These are phyloP conservation scores for Misopates orontium DNA, from an alignment of 257 asterid genomes.

Conservation along the genomic window DNA sequence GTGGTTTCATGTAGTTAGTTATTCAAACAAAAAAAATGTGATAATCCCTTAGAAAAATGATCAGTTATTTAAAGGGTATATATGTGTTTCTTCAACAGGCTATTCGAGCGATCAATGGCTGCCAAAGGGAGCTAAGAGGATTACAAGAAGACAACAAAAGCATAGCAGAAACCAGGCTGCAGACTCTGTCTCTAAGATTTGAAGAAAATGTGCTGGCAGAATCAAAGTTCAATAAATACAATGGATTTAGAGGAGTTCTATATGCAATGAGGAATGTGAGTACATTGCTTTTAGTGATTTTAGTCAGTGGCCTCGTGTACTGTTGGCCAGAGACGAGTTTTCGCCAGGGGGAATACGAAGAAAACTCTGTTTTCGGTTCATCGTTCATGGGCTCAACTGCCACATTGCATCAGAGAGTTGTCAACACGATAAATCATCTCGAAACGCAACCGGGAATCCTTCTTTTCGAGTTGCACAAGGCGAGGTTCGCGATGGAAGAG, in stretches of 20 bases:
- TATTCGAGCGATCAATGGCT: conserved; percentile 53
- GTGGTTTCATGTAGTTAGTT: too few species aligned
- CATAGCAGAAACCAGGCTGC: conserved; percentile 56
- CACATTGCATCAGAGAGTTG: conserved; percentile 57
- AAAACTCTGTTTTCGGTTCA: conserved; percentile 37
- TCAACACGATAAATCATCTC: conserved; percentile 33
- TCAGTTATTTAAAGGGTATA: not conserved
- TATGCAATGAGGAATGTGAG: conserved; percentile 69
- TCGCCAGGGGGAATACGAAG: conserved; percentile 38
- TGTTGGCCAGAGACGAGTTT: conserved; percentile 67
- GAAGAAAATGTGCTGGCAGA: conserved; percentile 48
- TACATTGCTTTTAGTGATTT: conserved; percentile 59
- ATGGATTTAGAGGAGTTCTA: conserved; percentile 69
- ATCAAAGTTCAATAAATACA: conserved; percentile 65
- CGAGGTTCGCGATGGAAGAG: conserved; percentile 47
- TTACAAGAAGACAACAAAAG: conserved; percentile 64
- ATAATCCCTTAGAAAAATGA: too few species aligned
- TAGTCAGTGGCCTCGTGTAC: conserved; percentile 65
- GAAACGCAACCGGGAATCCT: conserved; percentile 55
- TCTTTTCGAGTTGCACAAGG: conserved; percentile 53
- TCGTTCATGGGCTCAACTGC: conserved; percentile 53
- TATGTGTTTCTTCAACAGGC: conserved; percentile 40
- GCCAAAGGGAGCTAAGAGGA: conserved; percentile 60
- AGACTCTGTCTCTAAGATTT: conserved; percentile 45
- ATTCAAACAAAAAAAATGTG: too few species aligned